Evolutionary conservation across 2,329 filamentous ascomycete genomes (phyloP), one percentile per base, ranked within the genome.

Genomic region (Penicillium nordicum): DNA sequence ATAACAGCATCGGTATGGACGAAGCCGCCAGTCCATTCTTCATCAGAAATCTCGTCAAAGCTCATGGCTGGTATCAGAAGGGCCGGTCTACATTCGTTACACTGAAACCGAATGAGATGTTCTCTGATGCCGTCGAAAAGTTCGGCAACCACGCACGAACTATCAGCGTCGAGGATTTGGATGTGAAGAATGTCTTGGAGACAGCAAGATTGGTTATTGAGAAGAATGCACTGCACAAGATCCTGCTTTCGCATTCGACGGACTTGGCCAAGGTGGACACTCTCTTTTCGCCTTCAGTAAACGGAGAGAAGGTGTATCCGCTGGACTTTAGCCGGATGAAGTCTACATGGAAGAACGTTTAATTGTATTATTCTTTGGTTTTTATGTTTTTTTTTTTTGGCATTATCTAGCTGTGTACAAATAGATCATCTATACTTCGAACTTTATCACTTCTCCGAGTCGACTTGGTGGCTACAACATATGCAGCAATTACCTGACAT

Each of bases 151-250:
- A 92, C 59, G 90, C 89, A 21, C 83, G 85, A 54, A 87, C 88
- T 9, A 78, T 92, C 64, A 82, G 84, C 55, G 79, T 88, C 57
- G 78, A 82, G n/a, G 88, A 96, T 60, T 90, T 99, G 36, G 94
- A 97, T 75, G 91, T 99, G 60, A 99, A 97, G 83, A 90, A 97
- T 73, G 76, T 99, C 62, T 77, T 99, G 63, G 90, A 94, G 78
- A 86, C 88, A 52, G 89, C 89, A 52, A 86, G 92, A 68, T 79
- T 99, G 58, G 86, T 99, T 58, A 85, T 99, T 67, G 94, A 99
- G 82, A 85, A 88, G 72, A 77, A 79, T 41, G 93, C 93, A 36
- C 80, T 99, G 69, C 82, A 87, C 73, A 82, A 84, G 72, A 85
- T 97, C 71, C 82, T 97, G 67, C 76, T 80, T 70, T 76, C 81